Evolutionary conservation across 192 early-diverging fungal genomes (phyloP).

Genomic region (Allomyces arbusculus): DNA sequence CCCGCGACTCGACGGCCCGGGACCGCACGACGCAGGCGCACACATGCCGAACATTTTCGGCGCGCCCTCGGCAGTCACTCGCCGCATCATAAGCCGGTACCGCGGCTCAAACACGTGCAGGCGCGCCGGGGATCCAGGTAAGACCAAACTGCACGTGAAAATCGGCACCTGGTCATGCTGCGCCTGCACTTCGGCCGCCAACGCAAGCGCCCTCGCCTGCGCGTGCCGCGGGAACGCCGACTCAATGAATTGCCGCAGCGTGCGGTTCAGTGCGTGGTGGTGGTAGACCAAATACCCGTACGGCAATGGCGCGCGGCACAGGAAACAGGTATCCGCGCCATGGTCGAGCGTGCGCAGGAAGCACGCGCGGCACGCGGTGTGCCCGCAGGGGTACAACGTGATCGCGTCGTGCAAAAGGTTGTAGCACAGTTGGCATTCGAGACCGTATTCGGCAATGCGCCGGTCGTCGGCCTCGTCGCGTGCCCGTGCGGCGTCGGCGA

Average conservation of each 20-base stretch:
- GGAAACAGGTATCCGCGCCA: conserved; percentile 2
- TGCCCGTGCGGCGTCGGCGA: no score
- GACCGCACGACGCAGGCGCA: conserved; percentile 5
- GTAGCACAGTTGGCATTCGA: conserved; percentile 42
- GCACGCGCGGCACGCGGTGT: conserved; percentile 41
- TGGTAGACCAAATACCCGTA: neutral
- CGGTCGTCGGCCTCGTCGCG: no score
- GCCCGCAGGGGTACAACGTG: conserved; percentile 37
- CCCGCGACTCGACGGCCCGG: conserved; percentile 11
- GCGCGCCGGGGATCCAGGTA: conserved; percentile 33
- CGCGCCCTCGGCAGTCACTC: neutral
- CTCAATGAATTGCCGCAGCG: neutral
- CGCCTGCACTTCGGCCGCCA: conserved; percentile 9
- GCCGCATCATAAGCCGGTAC: conserved; percentile 36
- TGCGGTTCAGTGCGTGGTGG: neutral
- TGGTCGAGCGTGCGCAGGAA: conserved; percentile 33
- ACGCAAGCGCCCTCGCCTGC: neutral
- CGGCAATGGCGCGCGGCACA: neutral
- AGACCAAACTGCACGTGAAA: conserved; percentile 30
- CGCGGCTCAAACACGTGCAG: conserved; percentile 44
- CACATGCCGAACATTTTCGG: conserved; percentile 32
- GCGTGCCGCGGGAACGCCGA: neutral
- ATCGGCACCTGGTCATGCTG: conserved; percentile 24
- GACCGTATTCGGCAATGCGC: neutral
- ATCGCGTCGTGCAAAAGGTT: conserved; percentile 28